Evolutionary conservation across 441 rosid species (phyloP).

Genomic region (Erysimum pusillum): DNA sequence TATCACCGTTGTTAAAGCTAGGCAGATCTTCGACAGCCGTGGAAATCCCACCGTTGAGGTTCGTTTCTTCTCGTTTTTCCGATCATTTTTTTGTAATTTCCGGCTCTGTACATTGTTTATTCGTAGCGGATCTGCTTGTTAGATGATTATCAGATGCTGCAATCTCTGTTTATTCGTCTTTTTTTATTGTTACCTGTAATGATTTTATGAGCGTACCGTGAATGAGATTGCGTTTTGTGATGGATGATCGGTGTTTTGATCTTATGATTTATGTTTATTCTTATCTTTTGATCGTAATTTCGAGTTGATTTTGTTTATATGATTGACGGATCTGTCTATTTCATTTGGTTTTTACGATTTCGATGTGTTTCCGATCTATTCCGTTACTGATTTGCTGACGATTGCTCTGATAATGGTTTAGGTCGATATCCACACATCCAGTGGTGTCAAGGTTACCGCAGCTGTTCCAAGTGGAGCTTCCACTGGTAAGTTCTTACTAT

Average conservation of each 20-base stretch:
- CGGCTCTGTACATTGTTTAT: neutral
- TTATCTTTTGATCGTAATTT: neutral
- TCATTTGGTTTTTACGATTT: constrained; percentile 1
- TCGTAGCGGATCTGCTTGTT: constrained; percentile 26
- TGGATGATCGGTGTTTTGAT: constrained; percentile 23
- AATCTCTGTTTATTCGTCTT: too few species aligned
- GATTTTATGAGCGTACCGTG: too few species aligned
- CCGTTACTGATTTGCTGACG: neutral
- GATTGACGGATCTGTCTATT: constrained; percentile 35
- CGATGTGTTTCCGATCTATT: neutral
- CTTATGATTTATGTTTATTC: constrained; percentile 14
- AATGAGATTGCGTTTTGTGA: neutral
- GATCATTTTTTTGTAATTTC: neutral
- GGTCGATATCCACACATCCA: constrained; percentile 71
- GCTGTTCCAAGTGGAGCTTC: constrained; percentile 98
- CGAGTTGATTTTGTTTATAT: neutral
- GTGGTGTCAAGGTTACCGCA: constrained; percentile 67
- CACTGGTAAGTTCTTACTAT: constrained; percentile 64
- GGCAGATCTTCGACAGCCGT: constrained; percentile 88
- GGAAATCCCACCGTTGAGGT: constrained; percentile 88
- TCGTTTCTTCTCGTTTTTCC: constrained; percentile 8
- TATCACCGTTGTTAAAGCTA: constrained; percentile 62
- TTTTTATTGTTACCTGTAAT: too few species aligned
- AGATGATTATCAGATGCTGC: too few species aligned
- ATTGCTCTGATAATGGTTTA: constrained; percentile 40